Evolutionary conservation across 1,284 basidiomycete species (phyloP).

Genomic region (Ganoderma multipileum): DNA sequence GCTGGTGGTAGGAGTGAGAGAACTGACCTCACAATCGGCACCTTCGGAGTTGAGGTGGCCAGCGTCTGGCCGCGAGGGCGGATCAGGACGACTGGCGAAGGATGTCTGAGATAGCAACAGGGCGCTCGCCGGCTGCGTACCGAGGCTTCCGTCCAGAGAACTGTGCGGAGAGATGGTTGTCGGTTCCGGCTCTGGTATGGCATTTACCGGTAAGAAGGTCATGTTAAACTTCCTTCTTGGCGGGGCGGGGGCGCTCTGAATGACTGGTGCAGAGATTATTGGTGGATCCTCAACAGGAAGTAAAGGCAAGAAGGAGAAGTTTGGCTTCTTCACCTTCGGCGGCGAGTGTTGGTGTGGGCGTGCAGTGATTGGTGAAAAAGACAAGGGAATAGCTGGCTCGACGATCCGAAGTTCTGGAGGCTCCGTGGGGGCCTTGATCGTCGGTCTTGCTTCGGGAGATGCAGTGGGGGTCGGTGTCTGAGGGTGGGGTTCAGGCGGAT

Average conservation of each 20-base stretch:
- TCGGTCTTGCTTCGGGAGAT: conserved; percentile 26
- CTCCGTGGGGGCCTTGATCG: conserved; percentile 18
- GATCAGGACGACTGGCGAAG: conserved; percentile 22
- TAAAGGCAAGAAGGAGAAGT: conserved; percentile 38
- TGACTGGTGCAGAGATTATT: conserved; percentile 19
- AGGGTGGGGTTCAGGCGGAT: conserved; percentile 18
- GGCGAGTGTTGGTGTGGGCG: conserved; percentile 14
- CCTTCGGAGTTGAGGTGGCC: conserved; percentile 14
- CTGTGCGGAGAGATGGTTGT: conserved; percentile 7
- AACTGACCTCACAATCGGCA: conserved; percentile 4
- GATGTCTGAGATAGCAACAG: conserved; percentile 23
- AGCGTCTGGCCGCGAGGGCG: conserved; percentile 18
- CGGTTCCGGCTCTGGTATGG: conserved; percentile 21
- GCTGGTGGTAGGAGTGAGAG: conserved; percentile 11
- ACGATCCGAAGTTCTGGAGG: conserved; percentile 24
- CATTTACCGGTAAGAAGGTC: conserved; percentile 39
- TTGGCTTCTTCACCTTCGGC: conserved; percentile 21
- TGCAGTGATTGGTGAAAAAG: conserved; percentile 4
- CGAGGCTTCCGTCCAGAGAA: neutral
- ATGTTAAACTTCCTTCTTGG: conserved; percentile 38
- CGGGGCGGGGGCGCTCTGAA: conserved; percentile 17
- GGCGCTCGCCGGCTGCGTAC: conserved; percentile 8
- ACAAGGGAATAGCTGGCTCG: neutral
- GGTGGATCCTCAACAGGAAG: conserved; percentile 36
- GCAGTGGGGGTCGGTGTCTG: conserved; percentile 27